Conservation (phyloP, 2,329 filamentous ascomycete species). For the Laburnicola sp. region DNA sequence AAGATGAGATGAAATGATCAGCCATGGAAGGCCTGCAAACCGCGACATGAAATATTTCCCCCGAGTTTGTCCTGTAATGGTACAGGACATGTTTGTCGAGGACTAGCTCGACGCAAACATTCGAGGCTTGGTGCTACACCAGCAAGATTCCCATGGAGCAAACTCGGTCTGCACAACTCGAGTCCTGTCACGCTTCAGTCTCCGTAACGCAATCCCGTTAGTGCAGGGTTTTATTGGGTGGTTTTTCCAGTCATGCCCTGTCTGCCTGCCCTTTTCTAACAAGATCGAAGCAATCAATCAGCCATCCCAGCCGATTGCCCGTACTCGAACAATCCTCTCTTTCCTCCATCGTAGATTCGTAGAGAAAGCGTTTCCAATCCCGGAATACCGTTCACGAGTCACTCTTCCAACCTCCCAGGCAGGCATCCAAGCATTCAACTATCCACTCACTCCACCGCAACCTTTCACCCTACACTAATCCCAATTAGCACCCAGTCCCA, state of each 20-base stretch:
- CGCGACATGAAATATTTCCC: too few relatives aligned
- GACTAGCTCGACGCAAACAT: conserved; percentile 10
- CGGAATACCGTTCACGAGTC: too few relatives aligned
- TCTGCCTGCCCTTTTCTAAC: too few relatives aligned
- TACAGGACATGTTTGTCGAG: conserved; percentile 11
- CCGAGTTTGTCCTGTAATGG: neutral
- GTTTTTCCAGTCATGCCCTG: too few relatives aligned
- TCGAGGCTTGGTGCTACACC: neutral
- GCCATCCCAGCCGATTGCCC: too few relatives aligned
- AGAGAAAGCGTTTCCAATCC: too few relatives aligned
- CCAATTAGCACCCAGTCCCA: neutral
- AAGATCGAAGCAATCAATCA: too few relatives aligned
- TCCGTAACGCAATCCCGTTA: neutral
- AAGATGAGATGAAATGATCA: neutral
- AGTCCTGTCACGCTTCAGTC: neutral
- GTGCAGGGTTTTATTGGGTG: too few relatives aligned
- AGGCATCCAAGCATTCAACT: neutral
- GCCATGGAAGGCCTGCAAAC: neutral
- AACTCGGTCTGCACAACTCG: neutral
- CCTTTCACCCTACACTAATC: too few relatives aligned
- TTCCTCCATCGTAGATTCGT: too few relatives aligned
- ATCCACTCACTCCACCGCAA: neutral
- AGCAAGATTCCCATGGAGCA: neutral
- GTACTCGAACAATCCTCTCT: too few relatives aligned
- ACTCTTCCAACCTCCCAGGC: neutral